A percentile compares a stretch with the other conserved stretches of the same genome.
These are phyloP conservation scores for Phytophthora fragariaefolia DNA, from an alignment of 352 stramenopile genomes.

Conservation along the genomic window DNA sequence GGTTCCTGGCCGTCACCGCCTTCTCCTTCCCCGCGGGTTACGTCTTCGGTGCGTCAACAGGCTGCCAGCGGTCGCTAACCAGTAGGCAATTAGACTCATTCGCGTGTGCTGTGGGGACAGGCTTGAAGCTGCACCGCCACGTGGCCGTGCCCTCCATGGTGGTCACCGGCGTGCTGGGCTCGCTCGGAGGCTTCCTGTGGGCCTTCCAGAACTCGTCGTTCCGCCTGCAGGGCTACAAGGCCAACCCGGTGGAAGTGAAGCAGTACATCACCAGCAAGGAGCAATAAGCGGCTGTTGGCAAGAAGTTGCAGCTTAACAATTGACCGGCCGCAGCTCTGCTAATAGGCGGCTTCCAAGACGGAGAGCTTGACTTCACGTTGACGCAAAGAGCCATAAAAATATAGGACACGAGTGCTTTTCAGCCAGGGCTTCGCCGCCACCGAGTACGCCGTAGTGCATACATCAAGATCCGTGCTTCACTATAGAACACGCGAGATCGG, in stretches of 20 bases:
- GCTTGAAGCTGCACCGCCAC: slow-evolving; percentile 64
- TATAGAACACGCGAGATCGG: background rate
- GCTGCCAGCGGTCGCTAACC: background rate
- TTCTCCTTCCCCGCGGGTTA: slow-evolving; percentile 80
- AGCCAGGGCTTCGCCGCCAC: background rate
- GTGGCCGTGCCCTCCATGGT: slow-evolving; percentile 76
- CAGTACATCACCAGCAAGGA: slow-evolving; percentile 66
- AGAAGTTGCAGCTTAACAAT: background rate
- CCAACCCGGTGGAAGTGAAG: slow-evolving; percentile 66
- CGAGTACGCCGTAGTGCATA: background rate
- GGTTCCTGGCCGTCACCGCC: slow-evolving; percentile 62
- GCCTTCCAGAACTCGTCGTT: slow-evolving; percentile 86
- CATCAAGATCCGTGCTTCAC: no score
- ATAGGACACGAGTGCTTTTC: slow-evolving; percentile 30
- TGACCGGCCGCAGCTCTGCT: background rate
- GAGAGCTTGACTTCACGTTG: slow-evolving; percentile 23
- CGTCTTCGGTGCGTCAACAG: slow-evolving; percentile 63
- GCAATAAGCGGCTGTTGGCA: slow-evolving; percentile 10
- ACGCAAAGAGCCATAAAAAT: slow-evolving; percentile 37
- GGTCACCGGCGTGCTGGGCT: slow-evolving; percentile 78
- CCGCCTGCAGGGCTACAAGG: slow-evolving; percentile 77
- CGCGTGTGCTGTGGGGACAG: slow-evolving; percentile 25
- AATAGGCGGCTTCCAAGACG: background rate
- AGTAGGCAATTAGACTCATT: slow-evolving; percentile 10
- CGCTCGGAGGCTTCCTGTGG: slow-evolving; percentile 77